phyloP scores from a whole-genome alignment of 441 rosid species.

The Capsella rubella region DNA sequence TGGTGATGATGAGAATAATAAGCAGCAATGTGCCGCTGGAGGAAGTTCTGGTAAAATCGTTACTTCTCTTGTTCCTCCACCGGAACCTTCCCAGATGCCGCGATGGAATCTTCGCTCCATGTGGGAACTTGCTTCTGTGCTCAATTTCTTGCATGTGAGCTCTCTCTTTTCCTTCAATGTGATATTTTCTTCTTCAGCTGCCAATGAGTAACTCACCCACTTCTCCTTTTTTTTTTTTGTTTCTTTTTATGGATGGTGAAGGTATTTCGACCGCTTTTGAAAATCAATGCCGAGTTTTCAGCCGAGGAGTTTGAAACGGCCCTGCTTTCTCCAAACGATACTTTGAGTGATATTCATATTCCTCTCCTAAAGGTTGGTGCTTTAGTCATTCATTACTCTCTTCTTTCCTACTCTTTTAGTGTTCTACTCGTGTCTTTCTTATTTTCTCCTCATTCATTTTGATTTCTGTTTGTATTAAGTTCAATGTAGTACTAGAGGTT shows the following conservation, averaged over 20 bases:
- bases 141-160: constrained; percentile 97
- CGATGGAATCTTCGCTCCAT: constrained; percentile 96
- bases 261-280: constrained; percentile 91
- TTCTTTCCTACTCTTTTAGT: constrained; percentile 10
- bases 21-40: constrained; percentile 59
- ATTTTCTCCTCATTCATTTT: not conserved
- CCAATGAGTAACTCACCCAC: constrained; percentile 28
- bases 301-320: constrained; percentile 99
- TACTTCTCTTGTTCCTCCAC: constrained; percentile 75
- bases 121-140: constrained; percentile 97
- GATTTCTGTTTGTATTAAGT: constrained; percentile 14
- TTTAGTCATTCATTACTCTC: constrained; percentile 10
- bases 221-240: constrained; percentile 3
- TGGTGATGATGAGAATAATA: constrained; percentile 49
- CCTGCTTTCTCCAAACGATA: constrained; percentile 81
- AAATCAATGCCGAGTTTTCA: constrained; percentile 84
- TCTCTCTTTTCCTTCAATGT: constrained; percentile 14
- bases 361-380: constrained; percentile 86
- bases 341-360: constrained; percentile 90
- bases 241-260: constrained; percentile 41
- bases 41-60: constrained; percentile 60
- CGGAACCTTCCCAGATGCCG: constrained; percentile 79
- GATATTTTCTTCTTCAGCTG: constrained; percentile 4
- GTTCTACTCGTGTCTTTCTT: not conserved
- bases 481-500: constrained; percentile 27